These are phyloP conservation scores for Thuja plicata DNA, from an alignment of 83 land plant genomes.

Conservation along the genomic window DNA sequence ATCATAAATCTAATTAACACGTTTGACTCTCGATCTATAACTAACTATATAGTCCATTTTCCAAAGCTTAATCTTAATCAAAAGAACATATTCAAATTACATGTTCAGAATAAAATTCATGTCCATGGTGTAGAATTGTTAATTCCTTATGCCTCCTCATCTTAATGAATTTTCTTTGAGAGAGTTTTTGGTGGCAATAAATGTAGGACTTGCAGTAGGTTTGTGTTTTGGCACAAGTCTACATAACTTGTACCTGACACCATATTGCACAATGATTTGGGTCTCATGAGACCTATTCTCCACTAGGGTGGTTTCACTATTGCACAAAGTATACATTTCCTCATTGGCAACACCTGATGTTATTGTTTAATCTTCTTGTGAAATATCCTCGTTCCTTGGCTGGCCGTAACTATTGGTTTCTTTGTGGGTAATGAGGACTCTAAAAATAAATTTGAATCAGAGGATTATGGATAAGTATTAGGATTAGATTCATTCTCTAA, in stretches of 20 bases:
- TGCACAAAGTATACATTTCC: slow-evolving; percentile 17
- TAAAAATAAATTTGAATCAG: slow-evolving; percentile 10
- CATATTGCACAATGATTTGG: slow-evolving; percentile 16
- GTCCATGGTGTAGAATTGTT: neutral
- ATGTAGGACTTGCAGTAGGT: slow-evolving; percentile 18
- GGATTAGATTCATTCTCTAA: neutral
- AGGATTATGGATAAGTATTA: slow-evolving; percentile 8
- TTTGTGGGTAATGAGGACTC: slow-evolving; percentile 1
- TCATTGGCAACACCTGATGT: neutral
- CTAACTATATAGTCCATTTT: too few species aligned
- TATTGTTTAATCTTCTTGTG: neutral
- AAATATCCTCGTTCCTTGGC: neutral
- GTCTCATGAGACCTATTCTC: slow-evolving; percentile 16
- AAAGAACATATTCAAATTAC: too few species aligned
- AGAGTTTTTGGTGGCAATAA: slow-evolving; percentile 10
- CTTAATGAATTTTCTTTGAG: slow-evolving; percentile 16
- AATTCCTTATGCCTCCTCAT: slow-evolving; percentile 16
- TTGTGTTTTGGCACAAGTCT: slow-evolving; percentile 15
- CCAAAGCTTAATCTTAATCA: too few species aligned
- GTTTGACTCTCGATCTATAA: too few species aligned
- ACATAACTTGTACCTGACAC: slow-evolving; percentile 11
- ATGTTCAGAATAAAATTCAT: too few species aligned
- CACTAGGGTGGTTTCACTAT: slow-evolving; percentile 8
- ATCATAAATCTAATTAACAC: too few species aligned
- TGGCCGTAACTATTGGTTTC: neutral